Evolutionary conservation across 371 early-diverging fungal genomes (phyloP), one percentile per base, ranked within the genome.

Genomic region (Mortierella sp.): DNA sequence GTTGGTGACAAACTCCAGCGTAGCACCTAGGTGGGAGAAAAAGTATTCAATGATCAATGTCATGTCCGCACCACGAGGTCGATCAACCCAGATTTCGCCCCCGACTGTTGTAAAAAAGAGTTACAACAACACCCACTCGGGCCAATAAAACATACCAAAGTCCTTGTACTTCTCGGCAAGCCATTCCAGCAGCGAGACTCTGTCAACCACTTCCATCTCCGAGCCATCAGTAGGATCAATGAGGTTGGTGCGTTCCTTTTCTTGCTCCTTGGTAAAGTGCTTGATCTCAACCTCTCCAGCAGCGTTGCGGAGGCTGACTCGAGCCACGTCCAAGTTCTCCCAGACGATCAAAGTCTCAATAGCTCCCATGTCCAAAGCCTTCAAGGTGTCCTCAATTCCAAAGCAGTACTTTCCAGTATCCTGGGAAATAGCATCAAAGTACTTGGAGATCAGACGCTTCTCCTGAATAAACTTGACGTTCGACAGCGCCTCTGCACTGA

Each of bases 391-490:
- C n/a, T 94, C 95, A 40, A 98, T 86, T 59, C 99, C 98, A 79
- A 95, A 99, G 82, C 95, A 96, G 84, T 93, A 95, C 81, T 96
- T 98, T 57, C 99, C 99, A 34, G 95, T 96, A 71, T 99, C 99
- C 67, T 89, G 89, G 24, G 95, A 94, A 66, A 99, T 96, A 69
- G 98, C 98, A 72, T 98, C 94, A 86, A 99, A 99, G 90, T 97
- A 99, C 71, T 89, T 85, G 64, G 92, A 88, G 63, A 99, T 93
- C 57, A 99, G 86, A 79, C 97, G 96, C 90, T 99, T 98, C 85
- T 99, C 99, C 85, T 98, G 98, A 49, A 98, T 91, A 66, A 98
- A 96, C 85, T 99, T 99, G 71, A 99, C 97, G 74, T 98, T 97
- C 69, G 93, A 88, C 22, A 99, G 87, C 21, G 94, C 89, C 78